phyloP scores from a whole-genome alignment of 2,329 filamentous ascomycete species.

The Fusarium sp. region DNA sequence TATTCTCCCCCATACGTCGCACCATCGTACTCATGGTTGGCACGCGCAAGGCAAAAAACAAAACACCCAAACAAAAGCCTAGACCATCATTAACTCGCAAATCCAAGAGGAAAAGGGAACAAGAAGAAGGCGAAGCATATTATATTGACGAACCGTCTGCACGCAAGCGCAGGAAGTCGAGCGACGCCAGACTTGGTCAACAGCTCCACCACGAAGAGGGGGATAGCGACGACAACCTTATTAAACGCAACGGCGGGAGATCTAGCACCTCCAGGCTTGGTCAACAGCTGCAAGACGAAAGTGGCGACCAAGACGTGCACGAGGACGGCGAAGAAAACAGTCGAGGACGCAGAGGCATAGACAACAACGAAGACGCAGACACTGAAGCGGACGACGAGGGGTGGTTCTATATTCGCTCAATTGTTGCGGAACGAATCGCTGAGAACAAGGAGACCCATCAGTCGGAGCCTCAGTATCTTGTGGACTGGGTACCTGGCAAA shows the following conservation, averaged over 20 bases:
- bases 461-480: conserved; percentile 47
- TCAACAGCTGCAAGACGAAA: background rate
- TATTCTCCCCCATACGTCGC: conserved; percentile 18
- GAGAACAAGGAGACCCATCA: conserved; percentile 7
- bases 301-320: background rate
- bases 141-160: conserved; percentile 4
- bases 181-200: background rate
- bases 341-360: background rate
- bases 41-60: conserved; percentile 39
- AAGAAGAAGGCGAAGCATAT: conserved; percentile 4
- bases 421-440: conserved; percentile 48
- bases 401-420: conserved; percentile 50
- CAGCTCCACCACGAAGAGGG: background rate
- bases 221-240: background rate
- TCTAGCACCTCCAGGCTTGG: background rate
- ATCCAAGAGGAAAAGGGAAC: conserved; percentile 17
- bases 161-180: conserved; percentile 19
- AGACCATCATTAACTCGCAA: conserved; percentile 33
- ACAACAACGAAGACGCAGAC: background rate
- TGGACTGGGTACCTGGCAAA: conserved; percentile 51
- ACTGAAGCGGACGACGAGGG: background rate
- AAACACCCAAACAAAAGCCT: conserved; percentile 34
- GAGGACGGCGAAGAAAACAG: background rate
- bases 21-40: conserved; percentile 47
- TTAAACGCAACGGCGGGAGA: conserved; percentile 19